Conservation (phyloP, 129 eudicot species). For the Lonicera japonica region DNA sequence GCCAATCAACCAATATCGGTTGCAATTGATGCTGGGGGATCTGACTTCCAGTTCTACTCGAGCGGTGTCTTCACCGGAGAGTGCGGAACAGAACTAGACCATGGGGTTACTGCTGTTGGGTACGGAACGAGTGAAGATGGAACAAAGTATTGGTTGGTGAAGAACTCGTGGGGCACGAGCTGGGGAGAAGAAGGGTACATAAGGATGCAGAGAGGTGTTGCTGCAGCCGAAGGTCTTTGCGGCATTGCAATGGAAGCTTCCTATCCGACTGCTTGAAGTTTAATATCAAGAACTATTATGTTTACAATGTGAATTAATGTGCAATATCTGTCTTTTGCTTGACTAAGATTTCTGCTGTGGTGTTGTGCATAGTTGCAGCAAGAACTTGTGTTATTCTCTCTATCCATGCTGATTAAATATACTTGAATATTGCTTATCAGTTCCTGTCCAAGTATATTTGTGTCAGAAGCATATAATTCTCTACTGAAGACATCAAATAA, state of each 20-base stretch:
- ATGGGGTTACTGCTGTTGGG: slow-evolving; percentile 10
- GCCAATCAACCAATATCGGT: not conserved
- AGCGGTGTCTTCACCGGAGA: slow-evolving; percentile 6
- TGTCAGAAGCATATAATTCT: too few relatives aligned
- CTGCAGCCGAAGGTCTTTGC: slow-evolving; percentile 4
- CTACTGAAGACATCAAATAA: too few relatives aligned
- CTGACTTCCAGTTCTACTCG: slow-evolving; percentile 8
- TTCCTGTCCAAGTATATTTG: too few relatives aligned
- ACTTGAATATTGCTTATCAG: too few relatives aligned
- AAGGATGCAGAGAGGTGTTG: slow-evolving; percentile 4
- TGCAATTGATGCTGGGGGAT: not conserved
- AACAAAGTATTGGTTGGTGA: slow-evolving; percentile 6
- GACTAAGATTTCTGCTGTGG: too few relatives aligned
- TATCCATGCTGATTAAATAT: too few relatives aligned
- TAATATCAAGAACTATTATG: too few relatives aligned
- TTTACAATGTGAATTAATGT: too few relatives aligned
- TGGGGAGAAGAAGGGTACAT: slow-evolving; percentile 11
- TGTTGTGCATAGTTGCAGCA: too few relatives aligned
- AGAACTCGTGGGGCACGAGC: slow-evolving; percentile 10
- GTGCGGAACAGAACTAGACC: slow-evolving; percentile 4
- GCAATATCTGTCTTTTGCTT: too few relatives aligned
- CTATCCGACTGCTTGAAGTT: slow-evolving; percentile 7
- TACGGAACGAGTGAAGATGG: slow-evolving; percentile 10
- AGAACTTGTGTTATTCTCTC: too few relatives aligned
- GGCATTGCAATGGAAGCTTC: slow-evolving; percentile 13